phyloP scores from a whole-genome alignment of 176 grass and related monocot species.

The Avena eriantha region DNA sequence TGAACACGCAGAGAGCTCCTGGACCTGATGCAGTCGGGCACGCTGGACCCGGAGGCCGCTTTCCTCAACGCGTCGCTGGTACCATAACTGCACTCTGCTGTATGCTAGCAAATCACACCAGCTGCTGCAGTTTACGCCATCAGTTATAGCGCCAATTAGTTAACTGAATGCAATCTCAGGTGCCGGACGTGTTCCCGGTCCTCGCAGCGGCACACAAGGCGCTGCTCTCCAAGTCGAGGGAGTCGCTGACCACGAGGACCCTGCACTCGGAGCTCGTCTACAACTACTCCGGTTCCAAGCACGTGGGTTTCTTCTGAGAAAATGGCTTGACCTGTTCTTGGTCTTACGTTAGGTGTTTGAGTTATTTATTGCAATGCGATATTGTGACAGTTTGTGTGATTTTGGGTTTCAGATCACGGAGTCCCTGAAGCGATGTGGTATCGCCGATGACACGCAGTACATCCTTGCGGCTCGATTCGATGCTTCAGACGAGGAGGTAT shows the following conservation, averaged over 20 bases:
- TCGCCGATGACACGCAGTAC: constrained; percentile 75
- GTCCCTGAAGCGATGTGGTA: constrained; percentile 85
- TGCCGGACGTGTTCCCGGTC: constrained; percentile 88
- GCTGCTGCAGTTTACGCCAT: not conserved
- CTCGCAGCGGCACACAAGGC: constrained; percentile 81
- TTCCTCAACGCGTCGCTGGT: constrained; percentile 87
- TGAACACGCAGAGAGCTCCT: constrained; percentile 63
- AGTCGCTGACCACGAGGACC: constrained; percentile 75
- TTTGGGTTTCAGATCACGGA: constrained; percentile 67
- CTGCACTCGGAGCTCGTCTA: constrained; percentile 96
- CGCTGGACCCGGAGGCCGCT: constrained; percentile 78
- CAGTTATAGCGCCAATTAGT: not conserved
- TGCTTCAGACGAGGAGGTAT: constrained; percentile 87
- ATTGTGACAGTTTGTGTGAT: not conserved
- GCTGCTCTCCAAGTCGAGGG: constrained; percentile 72
- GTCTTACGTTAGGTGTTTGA: not conserved
- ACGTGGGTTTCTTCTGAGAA: constrained; percentile 53
- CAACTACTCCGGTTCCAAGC: constrained; percentile 88
- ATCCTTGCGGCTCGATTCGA: constrained; percentile 88
- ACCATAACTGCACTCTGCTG: not conserved
- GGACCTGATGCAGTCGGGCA: constrained; percentile 79
- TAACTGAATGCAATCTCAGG: constrained; percentile 21
- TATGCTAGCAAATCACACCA: not conserved
- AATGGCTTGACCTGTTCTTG: not conserved
- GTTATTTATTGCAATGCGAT: not conserved